Evolutionary conservation across 371 early-diverging fungal genomes (phyloP), one percentile per base, ranked within the genome.

Genomic region (Syncephalastrum racemosum): DNA sequence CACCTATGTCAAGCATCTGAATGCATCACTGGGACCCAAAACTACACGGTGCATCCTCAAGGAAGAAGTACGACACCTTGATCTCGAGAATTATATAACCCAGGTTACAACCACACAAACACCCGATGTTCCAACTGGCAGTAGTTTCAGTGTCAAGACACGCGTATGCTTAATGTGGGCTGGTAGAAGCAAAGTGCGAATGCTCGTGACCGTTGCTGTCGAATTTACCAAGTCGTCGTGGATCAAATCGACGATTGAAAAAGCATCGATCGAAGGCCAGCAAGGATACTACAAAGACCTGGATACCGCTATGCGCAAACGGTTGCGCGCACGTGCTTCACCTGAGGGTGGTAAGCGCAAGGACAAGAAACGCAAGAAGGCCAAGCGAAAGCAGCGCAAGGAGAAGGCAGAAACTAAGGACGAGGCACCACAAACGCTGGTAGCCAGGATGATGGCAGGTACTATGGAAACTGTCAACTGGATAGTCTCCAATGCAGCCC

Each of bases 81-180:
- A 92, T 64, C 77, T 83, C 61, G 72, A 74, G 19, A 60, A 71
- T n/a, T 80, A 77, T 48, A 76, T 88, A 4, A 78, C 88, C 4
- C 75, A 80, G 15, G 70, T 89, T 22, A 81, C 84, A 3, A 78
- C 82, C 13, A 87, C 88, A 0, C 71, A 73, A 41, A 95, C 97
- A 13, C 95, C 95, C 3, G 88, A 90, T 60, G 84, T 95, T 0
- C 95, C 96, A 10, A 90, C 90, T 22, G 93, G 92, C 16, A 81
- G 85, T 20, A 71, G 86, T 22, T 96, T 96, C 65, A 67, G 68
- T 24, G 79, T 89, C 19, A 86, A 88, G 50, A 87, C 88, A 25
- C 75, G 90, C 4, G 88, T 85, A 27, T 96, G 96, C 66, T 70
- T 96, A 22, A 87, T 92, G 27, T 92, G 90, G 90, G 85, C 87